Base-by-base conservation (phyloP, 2,329 filamentous ascomycete genomes). In the Ophiocordyceps unilateralis region DNA sequence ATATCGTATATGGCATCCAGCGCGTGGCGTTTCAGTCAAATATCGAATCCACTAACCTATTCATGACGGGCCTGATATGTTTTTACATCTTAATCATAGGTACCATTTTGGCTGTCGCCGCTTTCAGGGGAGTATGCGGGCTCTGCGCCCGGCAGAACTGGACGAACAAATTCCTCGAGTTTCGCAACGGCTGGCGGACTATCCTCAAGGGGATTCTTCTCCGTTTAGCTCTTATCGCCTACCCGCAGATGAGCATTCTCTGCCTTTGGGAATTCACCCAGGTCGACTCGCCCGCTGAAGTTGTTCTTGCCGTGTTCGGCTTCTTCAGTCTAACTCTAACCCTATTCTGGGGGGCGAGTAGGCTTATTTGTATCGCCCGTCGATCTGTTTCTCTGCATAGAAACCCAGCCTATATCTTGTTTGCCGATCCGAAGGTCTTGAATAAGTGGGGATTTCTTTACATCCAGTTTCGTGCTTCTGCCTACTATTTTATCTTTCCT, bases 381-480 rank as follows among this genome's bases (percentile, higher is more conserved):
- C 82, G 85, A 52, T 95, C 88, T 24, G 82, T 93, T 48, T 65
- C 74, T 44, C 85, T 94, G 77, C 88, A 95, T 70, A 88, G 88
- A 65, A 95, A 94, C 66, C 87, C 89, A 22, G 89, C 88, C 22
- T 95, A 95, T 63, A 94, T 95, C 52, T 77, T 96, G 47, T 96
- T 93, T 66, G 94, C 89, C 2, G 88, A 96, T 55, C 87, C 88
- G 15, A 75, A 85, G 48, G 81, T 83, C 42, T 74, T 96, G 49
- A 94, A 95, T 74, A 93, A 94, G 65, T 95, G 88, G 89, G 89
- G 89, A 20, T 95, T 95, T 69, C 75, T 96, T 49, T 96, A 96
- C 58, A 86, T 96, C 32, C 89, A 94, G 61, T 95, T 93, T 71
- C 83, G 89, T 54, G 89, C 89, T 30, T 89, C 87, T 2, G 86